Evolutionary conservation across 1,139 yeast genomes (phyloP).

Genomic region (Casaregolazyma suthepensis): DNA sequence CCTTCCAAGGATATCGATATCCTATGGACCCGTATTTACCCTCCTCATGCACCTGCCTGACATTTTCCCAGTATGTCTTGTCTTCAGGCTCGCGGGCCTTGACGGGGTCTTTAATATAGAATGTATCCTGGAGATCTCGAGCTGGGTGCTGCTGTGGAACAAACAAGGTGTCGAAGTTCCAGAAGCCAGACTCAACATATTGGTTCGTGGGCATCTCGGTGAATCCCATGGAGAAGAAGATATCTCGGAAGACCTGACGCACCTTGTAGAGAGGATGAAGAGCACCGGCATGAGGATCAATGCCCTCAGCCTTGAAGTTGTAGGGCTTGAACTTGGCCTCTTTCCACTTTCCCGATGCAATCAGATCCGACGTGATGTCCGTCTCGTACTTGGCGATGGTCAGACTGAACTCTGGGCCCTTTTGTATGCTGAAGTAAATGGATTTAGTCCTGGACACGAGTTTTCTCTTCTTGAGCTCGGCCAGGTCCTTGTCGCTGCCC

Average conservation of each 20-base stretch:
- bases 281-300: slow-evolving; percentile 81
- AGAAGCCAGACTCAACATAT: slow-evolving; percentile 95
- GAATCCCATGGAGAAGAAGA: slow-evolving; percentile 96
- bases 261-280: slow-evolving; percentile 95
- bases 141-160: slow-evolving; percentile 99
- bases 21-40: slow-evolving; percentile 96
- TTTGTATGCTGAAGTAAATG: slow-evolving; percentile 66
- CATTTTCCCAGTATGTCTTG: slow-evolving; percentile 65
- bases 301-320: slow-evolving; percentile 93
- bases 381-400: slow-evolving; percentile 81
- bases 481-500: slow-evolving; percentile 56
- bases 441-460: slow-evolving; percentile 65
- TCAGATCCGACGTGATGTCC: slow-evolving; percentile 91
- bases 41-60: slow-evolving; percentile 76
- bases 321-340: slow-evolving; percentile 84
- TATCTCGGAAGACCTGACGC: slow-evolving; percentile 94
- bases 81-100: slow-evolving; percentile 79
- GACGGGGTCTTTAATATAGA: slow-evolving; percentile 89
- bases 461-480: slow-evolving; percentile 92
- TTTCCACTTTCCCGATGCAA: slow-evolving; percentile 70
- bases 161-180: slow-evolving; percentile 94
- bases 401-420: slow-evolving; percentile 79
- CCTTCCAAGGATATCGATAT: slow-evolving; percentile 96
- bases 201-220: slow-evolving; percentile 98
- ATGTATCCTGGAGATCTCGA: slow-evolving; percentile 96